Evolutionary conservation across 805 yeast species (phyloP).

Genomic region (Hanseniaspora singularis): DNA sequence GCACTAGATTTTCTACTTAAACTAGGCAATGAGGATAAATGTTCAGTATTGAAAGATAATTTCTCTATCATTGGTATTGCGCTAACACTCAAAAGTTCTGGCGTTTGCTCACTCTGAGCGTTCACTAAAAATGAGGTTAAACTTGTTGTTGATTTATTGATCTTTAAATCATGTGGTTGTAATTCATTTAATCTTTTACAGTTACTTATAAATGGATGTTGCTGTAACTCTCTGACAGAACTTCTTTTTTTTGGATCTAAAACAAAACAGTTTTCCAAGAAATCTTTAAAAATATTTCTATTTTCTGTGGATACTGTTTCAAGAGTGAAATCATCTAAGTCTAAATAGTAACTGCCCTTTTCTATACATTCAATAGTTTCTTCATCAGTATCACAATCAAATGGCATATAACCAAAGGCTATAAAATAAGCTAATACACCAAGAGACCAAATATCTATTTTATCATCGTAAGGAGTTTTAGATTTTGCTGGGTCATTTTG

Average conservation of each 20-base stretch:
- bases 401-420: conserved; percentile 65
- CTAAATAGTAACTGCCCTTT: conserved; percentile 46
- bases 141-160: conserved; percentile 10
- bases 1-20: background rate
- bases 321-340: conserved; percentile 53
- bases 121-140: background rate
- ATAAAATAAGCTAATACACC: conserved; percentile 63
- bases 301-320: conserved; percentile 42
- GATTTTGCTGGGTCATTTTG: conserved; percentile 19
- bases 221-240: conserved; percentile 34
- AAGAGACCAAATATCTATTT: conserved; percentile 65
- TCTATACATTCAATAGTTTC: conserved; percentile 57
- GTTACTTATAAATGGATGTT: conserved; percentile 34
- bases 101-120: background rate
- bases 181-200: conserved; percentile 14
- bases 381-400: conserved; percentile 57
- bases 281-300: conserved; percentile 40
- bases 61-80: background rate
- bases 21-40: background rate
- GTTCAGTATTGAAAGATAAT: conserved; percentile 1
- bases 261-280: conserved; percentile 43
- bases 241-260: conserved; percentile 37
- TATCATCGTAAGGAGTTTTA: conserved; percentile 37
- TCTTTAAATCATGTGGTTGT: background rate
- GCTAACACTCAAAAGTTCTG: background rate